These are phyloP conservation scores for Fusarium tupiense DNA, from an alignment of 2,329 filamentous ascomycete genomes.

Conservation along the genomic window DNA sequence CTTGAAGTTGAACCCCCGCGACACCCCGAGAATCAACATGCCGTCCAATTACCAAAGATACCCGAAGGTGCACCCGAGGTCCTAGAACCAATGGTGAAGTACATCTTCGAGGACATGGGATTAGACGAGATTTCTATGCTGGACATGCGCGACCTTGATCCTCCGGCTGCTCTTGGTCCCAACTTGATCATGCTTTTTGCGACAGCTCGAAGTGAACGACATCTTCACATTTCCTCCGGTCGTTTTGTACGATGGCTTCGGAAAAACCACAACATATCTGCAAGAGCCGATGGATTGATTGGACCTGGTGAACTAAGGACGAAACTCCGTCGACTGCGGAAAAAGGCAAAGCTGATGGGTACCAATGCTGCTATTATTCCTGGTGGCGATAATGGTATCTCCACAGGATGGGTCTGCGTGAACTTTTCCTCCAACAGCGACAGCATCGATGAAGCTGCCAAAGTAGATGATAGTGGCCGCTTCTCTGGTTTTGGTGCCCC, in stretches of 20 bases:
- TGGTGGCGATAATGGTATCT: conserved; percentile 82
- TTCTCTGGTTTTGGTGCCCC: conserved; percentile 80
- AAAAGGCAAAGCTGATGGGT: conserved; percentile 82
- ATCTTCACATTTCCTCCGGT: conserved; percentile 90
- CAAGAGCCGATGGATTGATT: conserved; percentile 86
- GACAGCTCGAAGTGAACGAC: conserved; percentile 90
- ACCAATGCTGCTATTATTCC: conserved; percentile 73
- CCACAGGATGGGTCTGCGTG: conserved; percentile 96
- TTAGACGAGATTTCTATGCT: conserved; percentile 83
- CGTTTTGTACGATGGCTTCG: conserved; percentile 89
- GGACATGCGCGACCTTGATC: conserved; percentile 85
- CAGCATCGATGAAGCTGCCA: conserved; percentile 55
- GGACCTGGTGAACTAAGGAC: conserved; percentile 92
- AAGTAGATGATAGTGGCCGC: conserved; percentile 60
- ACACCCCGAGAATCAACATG: conserved; percentile 60
- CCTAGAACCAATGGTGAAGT: conserved; percentile 76
- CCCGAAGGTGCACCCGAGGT: conserved; percentile 77
- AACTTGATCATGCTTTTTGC: conserved; percentile 94
- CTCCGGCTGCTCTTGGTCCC: conserved; percentile 85
- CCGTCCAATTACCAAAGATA: conserved; percentile 59
- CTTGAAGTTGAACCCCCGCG: conserved; percentile 74
- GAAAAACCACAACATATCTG: conserved; percentile 74
- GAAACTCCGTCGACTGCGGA: conserved; percentile 81
- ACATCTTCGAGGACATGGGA: conserved; percentile 85
- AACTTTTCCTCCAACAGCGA: conserved; percentile 79